A percentile compares a stretch with the other conserved stretches of the same genome.
These are phyloP conservation scores for Esteya vermicola DNA, from an alignment of 2,329 filamentous ascomycete species.

Conservation along the genomic window DNA sequence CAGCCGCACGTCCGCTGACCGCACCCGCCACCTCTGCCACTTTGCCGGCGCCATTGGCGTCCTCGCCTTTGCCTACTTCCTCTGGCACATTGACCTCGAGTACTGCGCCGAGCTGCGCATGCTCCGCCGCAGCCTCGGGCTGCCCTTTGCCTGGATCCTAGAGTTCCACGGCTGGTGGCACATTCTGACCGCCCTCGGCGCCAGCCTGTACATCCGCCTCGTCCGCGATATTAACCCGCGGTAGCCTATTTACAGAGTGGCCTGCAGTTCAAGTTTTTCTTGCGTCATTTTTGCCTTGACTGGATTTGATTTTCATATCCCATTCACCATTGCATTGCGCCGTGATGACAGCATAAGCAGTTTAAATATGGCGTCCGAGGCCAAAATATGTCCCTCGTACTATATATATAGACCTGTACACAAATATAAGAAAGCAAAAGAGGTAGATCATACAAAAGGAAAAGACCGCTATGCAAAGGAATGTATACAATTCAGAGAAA, in stretches of 20 bases:
- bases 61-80: slow-evolving; percentile 29
- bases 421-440: neutral
- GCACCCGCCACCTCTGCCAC: neutral
- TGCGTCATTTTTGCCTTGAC: neutral
- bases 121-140: slow-evolving; percentile 28
- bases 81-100: slow-evolving; percentile 45
- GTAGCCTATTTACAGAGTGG: neutral
- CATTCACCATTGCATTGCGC: no score
- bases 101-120: slow-evolving; percentile 31
- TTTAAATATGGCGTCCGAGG: no score
- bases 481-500: no score
- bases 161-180: slow-evolving; percentile 55
- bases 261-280: neutral
- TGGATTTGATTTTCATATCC: neutral
- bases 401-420: neutral
- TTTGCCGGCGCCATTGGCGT: slow-evolving; percentile 14
- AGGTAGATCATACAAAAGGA: neutral
- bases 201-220: slow-evolving; percentile 25
- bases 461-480: neutral
- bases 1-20: slow-evolving; percentile 6
- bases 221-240: slow-evolving; percentile 15
- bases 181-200: slow-evolving; percentile 40
- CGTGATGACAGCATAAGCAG: no score
- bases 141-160: slow-evolving; percentile 40
- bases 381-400: no score